Evolutionary conservation across 345 rosid genomes (phyloP).

Genomic region (Psidium friedrichsthalianum): DNA sequence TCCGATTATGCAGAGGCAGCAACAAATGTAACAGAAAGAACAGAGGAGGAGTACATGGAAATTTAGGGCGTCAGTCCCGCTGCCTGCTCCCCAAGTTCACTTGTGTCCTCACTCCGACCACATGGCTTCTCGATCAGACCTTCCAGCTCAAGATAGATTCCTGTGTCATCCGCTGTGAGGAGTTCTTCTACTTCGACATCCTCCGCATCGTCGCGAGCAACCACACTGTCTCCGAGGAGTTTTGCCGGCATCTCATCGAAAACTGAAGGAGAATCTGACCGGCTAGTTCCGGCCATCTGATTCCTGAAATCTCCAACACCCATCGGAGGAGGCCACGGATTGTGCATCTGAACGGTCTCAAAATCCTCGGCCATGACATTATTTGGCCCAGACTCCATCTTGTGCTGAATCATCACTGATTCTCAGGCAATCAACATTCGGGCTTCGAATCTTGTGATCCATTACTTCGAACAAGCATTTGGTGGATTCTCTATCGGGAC

Average conservation of each 20-base stretch:
- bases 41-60: neutral
- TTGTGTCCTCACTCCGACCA: conserved; percentile 10
- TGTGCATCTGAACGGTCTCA: neutral
- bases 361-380: neutral
- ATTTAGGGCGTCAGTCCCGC: conserved; percentile 5
- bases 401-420: neutral
- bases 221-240: conserved; percentile 3
- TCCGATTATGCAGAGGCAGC: too few species aligned
- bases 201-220: neutral
- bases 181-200: neutral
- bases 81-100: conserved; percentile 14
- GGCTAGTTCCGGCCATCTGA: neutral
- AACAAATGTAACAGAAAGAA: neutral
- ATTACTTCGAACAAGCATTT: neutral
- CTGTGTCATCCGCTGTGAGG: conserved; percentile 2
- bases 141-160: conserved; percentile 20
- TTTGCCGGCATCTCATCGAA: conserved; percentile 6
- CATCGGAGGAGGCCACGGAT: neutral
- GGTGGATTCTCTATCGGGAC: neutral
- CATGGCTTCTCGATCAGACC: conserved; percentile 23
- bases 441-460: neutral
- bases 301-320: neutral
- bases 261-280: neutral
- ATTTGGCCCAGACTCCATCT: neutral
- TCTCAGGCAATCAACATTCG: neutral